Base-by-base conservation (phyloP, 306 rosid genomes). In the Notholithocarpus densiflorus region DNA sequence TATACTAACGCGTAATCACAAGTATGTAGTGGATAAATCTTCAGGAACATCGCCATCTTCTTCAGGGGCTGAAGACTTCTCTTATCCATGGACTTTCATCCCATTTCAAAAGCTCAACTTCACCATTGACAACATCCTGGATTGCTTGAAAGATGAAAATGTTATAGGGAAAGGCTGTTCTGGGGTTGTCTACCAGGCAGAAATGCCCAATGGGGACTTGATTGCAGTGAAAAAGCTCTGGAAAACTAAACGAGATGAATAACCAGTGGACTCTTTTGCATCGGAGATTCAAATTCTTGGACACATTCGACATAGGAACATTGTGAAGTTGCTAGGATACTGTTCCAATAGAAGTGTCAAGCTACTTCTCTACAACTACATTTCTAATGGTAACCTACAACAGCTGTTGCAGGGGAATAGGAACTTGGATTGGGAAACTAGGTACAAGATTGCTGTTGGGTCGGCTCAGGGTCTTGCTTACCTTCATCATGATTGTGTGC, bases 251-350 rank as follows among this genome's bases (percentile, higher is more conserved):
- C 89, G 77, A 86, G 97, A 90, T n/a, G 98, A 91, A 56, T 98
- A 95, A 82, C 82, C 76, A 0, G 74, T 93, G 60, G 98, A 96
- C 74, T 91, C 99, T 21, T 95, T 91, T 17, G 93, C 99, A 2
- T 98, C 98, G 19, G 99, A 96, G 75, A 96, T 96, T 82, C 97
- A 96, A 80, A 96, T 91, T 83, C 99, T 96, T 4, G 97, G 99
- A 37, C 96, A 93, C 88, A 96, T 96, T 77, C 89, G 99, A 51
- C 99, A 96, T 53, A 79, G 99, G 64, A 96, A 96, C 88, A 96
- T 96, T 74, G 96, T 96, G 86, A 93, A 81, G 86, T 92, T 96
- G 75, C 55, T 96, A 13, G 99, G 99, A 19, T 93, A 96, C 74
- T 96, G 98, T 82, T 93, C 98, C 53, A 96, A 96, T 86, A 87